A percentile compares a stretch with the other conserved stretches of the same genome.
These are phyloP conservation scores for Trematosphaeria pertusa DNA, from an alignment of 2,329 filamentous ascomycete genomes.

Conservation along the genomic window DNA sequence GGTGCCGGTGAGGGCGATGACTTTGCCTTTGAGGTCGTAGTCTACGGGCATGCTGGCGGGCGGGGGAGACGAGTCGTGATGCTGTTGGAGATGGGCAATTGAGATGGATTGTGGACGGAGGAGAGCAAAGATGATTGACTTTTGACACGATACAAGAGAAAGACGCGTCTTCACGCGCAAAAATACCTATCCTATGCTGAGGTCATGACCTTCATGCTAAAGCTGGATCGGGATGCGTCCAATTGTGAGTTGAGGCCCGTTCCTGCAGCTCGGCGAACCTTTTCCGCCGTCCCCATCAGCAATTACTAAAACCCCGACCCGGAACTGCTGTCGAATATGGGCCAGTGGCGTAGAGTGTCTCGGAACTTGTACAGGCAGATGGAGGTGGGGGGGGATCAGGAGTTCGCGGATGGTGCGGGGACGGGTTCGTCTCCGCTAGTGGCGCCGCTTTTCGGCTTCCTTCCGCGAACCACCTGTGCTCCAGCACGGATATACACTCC, in stretches of 20 bases:
- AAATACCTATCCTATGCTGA: conserved; percentile 1
- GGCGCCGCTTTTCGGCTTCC: background rate
- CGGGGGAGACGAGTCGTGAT: background rate
- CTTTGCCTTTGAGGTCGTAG: conserved; percentile 18
- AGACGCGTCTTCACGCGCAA: background rate
- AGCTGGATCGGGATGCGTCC: background rate
- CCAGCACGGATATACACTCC: conserved; percentile 15
- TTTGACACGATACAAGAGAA: background rate
- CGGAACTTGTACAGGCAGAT: conserved; percentile 12
- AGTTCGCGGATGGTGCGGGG: conserved; percentile 9
- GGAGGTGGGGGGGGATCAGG: conserved; percentile 3
- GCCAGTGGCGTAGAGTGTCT: too few species aligned
- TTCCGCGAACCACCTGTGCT: background rate
- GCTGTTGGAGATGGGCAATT: background rate
- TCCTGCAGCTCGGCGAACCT: background rate
- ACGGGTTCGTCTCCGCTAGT: background rate
- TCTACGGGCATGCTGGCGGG: conserved; percentile 14
- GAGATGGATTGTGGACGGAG: background rate
- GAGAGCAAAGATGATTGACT: background rate
- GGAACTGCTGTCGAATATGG: too few species aligned
- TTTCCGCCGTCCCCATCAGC: background rate
- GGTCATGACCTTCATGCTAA: background rate
- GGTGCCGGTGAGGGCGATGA: conserved; percentile 23
- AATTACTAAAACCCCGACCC: background rate
- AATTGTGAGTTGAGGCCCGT: background rate